Conservation (phyloP, 192 early-diverging fungal species). For the Funneliformis mosseae region DNA sequence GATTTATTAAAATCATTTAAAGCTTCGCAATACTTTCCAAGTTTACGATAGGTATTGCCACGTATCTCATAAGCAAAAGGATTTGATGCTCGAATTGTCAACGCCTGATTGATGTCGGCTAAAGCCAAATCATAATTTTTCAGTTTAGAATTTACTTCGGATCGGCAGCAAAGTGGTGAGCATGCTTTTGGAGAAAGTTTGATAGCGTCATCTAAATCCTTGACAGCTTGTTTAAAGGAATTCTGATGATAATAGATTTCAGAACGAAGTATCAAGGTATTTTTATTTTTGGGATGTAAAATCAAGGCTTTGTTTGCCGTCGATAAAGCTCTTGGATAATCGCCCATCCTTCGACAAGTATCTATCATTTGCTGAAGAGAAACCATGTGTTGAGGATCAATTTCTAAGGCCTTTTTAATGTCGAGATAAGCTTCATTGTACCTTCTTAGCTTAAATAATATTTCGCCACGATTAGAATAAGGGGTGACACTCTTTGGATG, state of each 20-base stretch:
- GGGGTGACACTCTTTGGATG: background rate
- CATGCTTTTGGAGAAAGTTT: background rate
- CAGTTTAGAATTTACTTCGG: slow-evolving; percentile 3
- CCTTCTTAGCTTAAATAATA: background rate
- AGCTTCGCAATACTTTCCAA: background rate
- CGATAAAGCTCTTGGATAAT: background rate
- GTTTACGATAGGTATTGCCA: background rate
- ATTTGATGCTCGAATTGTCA: background rate
- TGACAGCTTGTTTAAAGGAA: background rate
- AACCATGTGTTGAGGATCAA: background rate
- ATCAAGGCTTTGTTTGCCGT: background rate
- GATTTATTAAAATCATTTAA: slow-evolving; percentile 9
- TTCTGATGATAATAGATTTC: slow-evolving; percentile 5
- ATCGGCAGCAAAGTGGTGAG: background rate
- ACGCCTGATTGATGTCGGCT: background rate
- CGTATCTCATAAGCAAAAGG: background rate
- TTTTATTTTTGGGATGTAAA: background rate
- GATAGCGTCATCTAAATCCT: background rate
- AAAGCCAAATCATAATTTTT: background rate
- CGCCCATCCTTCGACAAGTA: background rate
- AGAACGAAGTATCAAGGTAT: background rate
- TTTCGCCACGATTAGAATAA: background rate
- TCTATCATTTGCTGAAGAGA: background rate
- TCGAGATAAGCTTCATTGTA: background rate
- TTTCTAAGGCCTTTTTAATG: background rate